These are phyloP conservation scores for Coniochaeta sp. DNA, from an alignment of 2,329 filamentous ascomycete species.

Conservation along the genomic window DNA sequence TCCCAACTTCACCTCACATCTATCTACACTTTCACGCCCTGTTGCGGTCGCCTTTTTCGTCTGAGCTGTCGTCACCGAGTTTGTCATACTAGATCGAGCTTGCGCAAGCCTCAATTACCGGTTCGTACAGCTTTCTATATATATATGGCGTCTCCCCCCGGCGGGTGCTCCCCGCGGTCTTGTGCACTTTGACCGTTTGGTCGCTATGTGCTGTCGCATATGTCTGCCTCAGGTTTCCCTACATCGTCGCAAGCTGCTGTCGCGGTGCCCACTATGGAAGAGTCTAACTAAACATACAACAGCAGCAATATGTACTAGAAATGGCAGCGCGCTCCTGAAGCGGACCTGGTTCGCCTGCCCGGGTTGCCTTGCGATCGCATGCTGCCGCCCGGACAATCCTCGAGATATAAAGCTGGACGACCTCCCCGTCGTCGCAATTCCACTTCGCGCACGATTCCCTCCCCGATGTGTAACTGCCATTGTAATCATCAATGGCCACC, in stretches of 20 bases:
- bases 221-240: slow-evolving; percentile 2
- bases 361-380: slow-evolving; percentile 12
- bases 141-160: slow-evolving; percentile 9
- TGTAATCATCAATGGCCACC: slow-evolving; percentile 38
- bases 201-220: not conserved
- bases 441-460: too few species aligned
- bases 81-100: not conserved
- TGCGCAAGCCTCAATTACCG: slow-evolving; percentile 1
- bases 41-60: slow-evolving; percentile 9
- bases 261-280: not conserved
- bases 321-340: slow-evolving; percentile 8
- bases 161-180: not conserved
- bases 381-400: not conserved
- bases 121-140: slow-evolving; percentile 7
- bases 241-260: slow-evolving; percentile 4
- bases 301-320: slow-evolving; percentile 31
- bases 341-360: slow-evolving; percentile 16
- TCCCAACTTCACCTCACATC: slow-evolving; percentile 3
- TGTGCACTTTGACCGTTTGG: slow-evolving; percentile 3
- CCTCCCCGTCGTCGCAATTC: too few species aligned
- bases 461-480: not conserved
- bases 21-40: not conserved
- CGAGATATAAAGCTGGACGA: slow-evolving; percentile 15
- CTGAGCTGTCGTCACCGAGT: slow-evolving; percentile 4
- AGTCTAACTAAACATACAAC: slow-evolving; percentile 16